Base-by-base conservation (phyloP, 2,329 filamentous ascomycete genomes). In the Penicillium aurantiogriseum region DNA sequence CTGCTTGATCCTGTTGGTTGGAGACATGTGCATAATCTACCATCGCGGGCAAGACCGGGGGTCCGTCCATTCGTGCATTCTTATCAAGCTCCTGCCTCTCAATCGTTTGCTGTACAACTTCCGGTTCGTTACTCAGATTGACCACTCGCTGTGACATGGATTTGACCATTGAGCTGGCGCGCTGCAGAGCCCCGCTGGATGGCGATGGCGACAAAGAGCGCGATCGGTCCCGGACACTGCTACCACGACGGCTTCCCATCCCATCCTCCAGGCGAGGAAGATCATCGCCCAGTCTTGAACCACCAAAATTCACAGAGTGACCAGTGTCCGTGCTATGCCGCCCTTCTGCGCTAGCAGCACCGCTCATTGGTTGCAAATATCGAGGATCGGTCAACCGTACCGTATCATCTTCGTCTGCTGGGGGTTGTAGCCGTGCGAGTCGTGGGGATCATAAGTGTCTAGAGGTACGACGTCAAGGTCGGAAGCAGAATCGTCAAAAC, bases 141-240 rank as follows among this genome's bases (percentile, higher is more conserved):
- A 99, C 94, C 55, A 99, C 92, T 79, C 94, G 91, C 77, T 97
- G 92, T 33, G 95, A 97, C 86, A 99, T 96, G 64, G 86, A 86
- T 62, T 89, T 85, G 75, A 92, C 85, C 66, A 92, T 90, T 9
- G 89, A 90, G 44, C 89, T 85, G 59, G 89, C 89, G 65, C 86
- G 82, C 25, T 83, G 84, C 51, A 92, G 74, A 19, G 89, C 88
- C 27, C 75, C 76, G 21, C 83, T 84, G 11, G 85, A 82, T 9
- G 83, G 81, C 19, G 87, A 87, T 2, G 84, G 80, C 2, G 88
- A 86, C 39, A 87, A 79, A 43, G 88, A 88, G 44, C 82, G 78
- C 51, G 76, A 73, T 47, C 75, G 67, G 33, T 66, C 67, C 45
- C 63, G 63, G 25, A 60, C 72, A 50, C 72, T 73, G 53, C 87